Conservation (phyloP, 2,329 filamentous ascomycete species). For the Sclerotiophoma versabilis region DNA sequence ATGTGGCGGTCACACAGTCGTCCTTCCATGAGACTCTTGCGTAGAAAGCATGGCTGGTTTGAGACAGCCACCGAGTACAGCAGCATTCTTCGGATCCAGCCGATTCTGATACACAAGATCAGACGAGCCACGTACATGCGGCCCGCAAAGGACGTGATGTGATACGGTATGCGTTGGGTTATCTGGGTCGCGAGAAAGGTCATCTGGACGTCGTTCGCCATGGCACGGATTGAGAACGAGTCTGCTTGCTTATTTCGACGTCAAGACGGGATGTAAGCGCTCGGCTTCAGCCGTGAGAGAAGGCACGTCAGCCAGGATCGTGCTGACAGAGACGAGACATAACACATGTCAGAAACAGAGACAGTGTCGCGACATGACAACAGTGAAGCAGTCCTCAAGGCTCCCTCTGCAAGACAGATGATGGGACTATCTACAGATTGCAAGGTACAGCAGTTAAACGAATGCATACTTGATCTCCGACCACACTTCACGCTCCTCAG, state of each 20-base stretch:
- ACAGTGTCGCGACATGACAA: no score
- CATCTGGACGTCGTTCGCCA: slow-evolving; percentile 5
- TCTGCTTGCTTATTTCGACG: slow-evolving; percentile 9
- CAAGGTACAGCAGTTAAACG: no score
- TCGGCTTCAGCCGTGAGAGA: not conserved
- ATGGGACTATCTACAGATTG: no score
- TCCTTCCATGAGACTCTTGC: not conserved
- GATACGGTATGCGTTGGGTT: slow-evolving; percentile 5
- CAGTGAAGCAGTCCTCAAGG: no score
- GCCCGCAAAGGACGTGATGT: slow-evolving; percentile 6
- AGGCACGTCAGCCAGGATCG: not conserved
- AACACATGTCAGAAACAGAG: not conserved
- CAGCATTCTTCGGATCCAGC: slow-evolving; percentile 16
- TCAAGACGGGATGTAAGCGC: slow-evolving; percentile 7
- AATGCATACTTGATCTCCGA: not conserved
- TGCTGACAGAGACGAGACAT: not conserved
- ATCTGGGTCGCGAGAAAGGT: not conserved
- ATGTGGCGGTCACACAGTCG: slow-evolving; percentile 2
- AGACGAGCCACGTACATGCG: slow-evolving; percentile 14
- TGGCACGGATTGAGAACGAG: not conserved
- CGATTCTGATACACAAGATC: slow-evolving; percentile 12
- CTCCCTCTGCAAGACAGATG: no score
- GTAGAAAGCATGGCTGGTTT: slow-evolving; percentile 1
- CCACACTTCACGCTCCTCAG: not conserved
- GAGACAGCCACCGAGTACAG: not conserved